Evolutionary conservation across 2,329 filamentous ascomycete species (phyloP).

Genomic region (Nothophaeocryptopus gaeumannii): DNA sequence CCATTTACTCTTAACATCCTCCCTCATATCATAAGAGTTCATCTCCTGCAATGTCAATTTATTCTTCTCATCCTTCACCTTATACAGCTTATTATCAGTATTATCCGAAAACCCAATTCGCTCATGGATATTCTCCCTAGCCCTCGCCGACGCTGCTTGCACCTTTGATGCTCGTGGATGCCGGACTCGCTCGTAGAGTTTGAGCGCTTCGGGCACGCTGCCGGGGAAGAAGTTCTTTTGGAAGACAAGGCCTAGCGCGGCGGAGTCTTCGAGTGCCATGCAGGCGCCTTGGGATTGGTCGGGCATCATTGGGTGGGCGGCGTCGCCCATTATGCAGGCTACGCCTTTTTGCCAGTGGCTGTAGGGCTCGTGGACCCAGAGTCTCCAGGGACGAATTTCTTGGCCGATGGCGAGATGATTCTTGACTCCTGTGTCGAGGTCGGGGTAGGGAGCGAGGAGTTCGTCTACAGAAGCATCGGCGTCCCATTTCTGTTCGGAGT

Average conservation of each 20-base stretch:
- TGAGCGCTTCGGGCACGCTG: constrained; percentile 33
- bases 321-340: constrained; percentile 63
- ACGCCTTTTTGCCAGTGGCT: constrained; percentile 53
- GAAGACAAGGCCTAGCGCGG: constrained; percentile 62
- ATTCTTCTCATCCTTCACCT: constrained; percentile 59
- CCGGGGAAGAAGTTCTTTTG: constrained; percentile 44
- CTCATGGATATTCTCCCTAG: constrained; percentile 41
- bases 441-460: constrained; percentile 58
- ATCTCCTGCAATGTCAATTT: constrained; percentile 68
- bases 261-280: constrained; percentile 67
- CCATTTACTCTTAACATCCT: constrained; percentile 25
- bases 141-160: constrained; percentile 36
- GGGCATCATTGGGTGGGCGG: constrained; percentile 63
- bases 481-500: constrained; percentile 60
- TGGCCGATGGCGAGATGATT: constrained; percentile 58
- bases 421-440: constrained; percentile 58
- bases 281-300: constrained; percentile 68
- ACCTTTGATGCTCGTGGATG: constrained; percentile 40
- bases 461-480: constrained; percentile 52
- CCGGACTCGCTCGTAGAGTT: constrained; percentile 37
- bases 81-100: constrained; percentile 55
- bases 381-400: constrained; percentile 63
- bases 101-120: constrained; percentile 59
- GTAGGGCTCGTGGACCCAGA: constrained; percentile 65
- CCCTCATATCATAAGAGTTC: constrained; percentile 53